Percentiles rank a stretch among this genome's conserved stretches.
Conservation (phyloP, 1,284 basidiomycete species). For the Melampsora larici-populina region DNA sequence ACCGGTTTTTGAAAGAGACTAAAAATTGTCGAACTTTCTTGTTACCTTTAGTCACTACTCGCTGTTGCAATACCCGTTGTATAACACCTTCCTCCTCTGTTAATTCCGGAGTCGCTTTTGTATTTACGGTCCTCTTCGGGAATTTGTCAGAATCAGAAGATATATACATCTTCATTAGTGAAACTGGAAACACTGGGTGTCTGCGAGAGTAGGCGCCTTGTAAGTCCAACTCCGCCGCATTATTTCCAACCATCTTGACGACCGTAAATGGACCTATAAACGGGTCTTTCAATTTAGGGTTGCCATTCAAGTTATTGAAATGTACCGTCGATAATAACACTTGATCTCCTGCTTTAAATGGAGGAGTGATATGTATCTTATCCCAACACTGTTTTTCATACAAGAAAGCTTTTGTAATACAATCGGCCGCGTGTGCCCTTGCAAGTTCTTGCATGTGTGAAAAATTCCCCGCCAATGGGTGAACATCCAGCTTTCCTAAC, state of each 20-base stretch:
- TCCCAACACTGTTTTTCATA: no score
- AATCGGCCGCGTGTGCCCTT: not conserved
- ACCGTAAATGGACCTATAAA: conserved; percentile 16
- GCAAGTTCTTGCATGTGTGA: not conserved
- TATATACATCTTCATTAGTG: conserved; percentile 1
- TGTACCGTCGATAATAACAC: not conserved
- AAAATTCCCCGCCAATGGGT: conserved; percentile 1
- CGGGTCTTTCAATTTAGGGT: conserved; percentile 2
- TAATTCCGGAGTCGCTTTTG: not conserved
- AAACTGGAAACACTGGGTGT: conserved; percentile 5
- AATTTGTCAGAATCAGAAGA: not conserved
- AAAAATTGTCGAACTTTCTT: no score
- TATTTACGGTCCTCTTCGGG: not conserved
- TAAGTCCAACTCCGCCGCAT: no score
- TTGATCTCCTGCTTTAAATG: no score
- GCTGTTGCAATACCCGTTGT: no score
- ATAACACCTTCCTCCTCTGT: not conserved
- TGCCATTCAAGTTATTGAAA: conserved; percentile 4
- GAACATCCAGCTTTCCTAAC: not conserved
- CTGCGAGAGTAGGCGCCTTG: not conserved
- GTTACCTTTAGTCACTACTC: no score
- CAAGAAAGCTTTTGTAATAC: not conserved
- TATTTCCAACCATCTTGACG: not conserved
- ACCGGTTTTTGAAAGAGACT: no score
- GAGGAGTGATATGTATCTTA: no score